Evolutionary conservation across 192 early-diverging fungal species (phyloP), one percentile per base, ranked within the genome.

Genomic region (Rhizoclosmatium globosum): DNA sequence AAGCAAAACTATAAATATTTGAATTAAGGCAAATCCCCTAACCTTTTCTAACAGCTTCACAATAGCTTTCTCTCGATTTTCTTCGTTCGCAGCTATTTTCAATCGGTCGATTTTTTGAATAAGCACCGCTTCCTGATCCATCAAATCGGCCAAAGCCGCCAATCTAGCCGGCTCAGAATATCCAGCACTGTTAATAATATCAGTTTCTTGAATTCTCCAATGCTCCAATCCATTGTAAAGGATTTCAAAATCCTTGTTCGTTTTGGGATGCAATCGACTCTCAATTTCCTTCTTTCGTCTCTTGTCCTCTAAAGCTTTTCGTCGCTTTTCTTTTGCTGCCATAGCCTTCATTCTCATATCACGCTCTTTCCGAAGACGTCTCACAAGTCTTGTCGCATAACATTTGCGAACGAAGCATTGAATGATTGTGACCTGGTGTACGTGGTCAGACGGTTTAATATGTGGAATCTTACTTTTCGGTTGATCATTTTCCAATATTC

Each of bases 91-190:
- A 13, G 79, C 82, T 44, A 90, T 87, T 64, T 88, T 87, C 60
- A 90, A 71, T 17, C 85, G 80, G 58, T 90, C 89, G 58, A 90
- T 88, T 58, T 90, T 90, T 70, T 90, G 89, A 60, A 90, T 85
- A 21, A 90, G 79, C 23, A 84, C 85, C 3, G 85, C 83, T 71
- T 90, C 89, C 65, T 90, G 88, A 72, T 90, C 89, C 66, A 90
- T 66, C 53, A 90, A 68, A 66, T 88, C 85, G 15, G 89, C 89
- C 21, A 90, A 79, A 3, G 88, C 88, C 3, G 89, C 84, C 19
- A 90, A 77, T 39, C 89, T 68, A 6, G 85, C 86, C 0, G 88
- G 86, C 46, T 89, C 85, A 2, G 84, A 86, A 69, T 86, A 84
- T 47, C 82, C 74, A 23, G 85, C 70, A 45, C 48, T 81, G 64